Percentiles rank a stretch among this genome's conserved stretches.
Conservation (phyloP, 352 stramenopile species). For the Globisporangium nunn region DNA sequence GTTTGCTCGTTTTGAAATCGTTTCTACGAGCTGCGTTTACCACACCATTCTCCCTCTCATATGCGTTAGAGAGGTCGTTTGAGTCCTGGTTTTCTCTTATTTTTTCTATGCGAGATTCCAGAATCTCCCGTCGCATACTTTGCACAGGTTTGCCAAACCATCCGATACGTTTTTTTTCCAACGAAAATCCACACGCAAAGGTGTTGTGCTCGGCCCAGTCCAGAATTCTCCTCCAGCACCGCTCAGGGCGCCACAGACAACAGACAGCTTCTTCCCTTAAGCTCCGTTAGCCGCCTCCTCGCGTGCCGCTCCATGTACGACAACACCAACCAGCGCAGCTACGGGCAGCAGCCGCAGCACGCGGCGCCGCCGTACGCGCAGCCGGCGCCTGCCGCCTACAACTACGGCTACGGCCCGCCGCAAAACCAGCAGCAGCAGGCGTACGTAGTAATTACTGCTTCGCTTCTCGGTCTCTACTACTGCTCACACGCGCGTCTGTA, state of each 20-base stretch:
- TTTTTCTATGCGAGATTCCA: not conserved
- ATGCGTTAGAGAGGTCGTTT: not conserved
- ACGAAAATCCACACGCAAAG: not conserved
- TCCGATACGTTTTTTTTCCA: not conserved
- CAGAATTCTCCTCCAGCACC: not conserved
- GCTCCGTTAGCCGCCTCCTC: no score
- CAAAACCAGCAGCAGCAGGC: constrained; percentile 14
- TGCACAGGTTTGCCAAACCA: not conserved
- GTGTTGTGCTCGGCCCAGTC: not conserved
- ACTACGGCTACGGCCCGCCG: constrained; percentile 11
- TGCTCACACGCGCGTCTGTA: constrained; percentile 3
- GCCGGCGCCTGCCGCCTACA: constrained; percentile 1
- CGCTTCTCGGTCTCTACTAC: no score
- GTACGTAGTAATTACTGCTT: not conserved
- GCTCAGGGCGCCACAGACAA: not conserved
- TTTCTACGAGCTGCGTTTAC: no score
- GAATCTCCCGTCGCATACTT: not conserved
- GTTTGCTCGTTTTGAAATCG: not conserved
- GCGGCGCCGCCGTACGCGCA: constrained; percentile 24
- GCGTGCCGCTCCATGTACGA: constrained; percentile 20
- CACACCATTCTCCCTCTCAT: not conserved
- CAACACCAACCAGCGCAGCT: constrained; percentile 13
- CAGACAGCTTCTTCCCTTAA: not conserved
- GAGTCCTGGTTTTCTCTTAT: not conserved
- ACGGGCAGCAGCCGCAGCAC: constrained; percentile 9